Conservation (phyloP, 306 rosid genomes). For the Senna siamea region DNA sequence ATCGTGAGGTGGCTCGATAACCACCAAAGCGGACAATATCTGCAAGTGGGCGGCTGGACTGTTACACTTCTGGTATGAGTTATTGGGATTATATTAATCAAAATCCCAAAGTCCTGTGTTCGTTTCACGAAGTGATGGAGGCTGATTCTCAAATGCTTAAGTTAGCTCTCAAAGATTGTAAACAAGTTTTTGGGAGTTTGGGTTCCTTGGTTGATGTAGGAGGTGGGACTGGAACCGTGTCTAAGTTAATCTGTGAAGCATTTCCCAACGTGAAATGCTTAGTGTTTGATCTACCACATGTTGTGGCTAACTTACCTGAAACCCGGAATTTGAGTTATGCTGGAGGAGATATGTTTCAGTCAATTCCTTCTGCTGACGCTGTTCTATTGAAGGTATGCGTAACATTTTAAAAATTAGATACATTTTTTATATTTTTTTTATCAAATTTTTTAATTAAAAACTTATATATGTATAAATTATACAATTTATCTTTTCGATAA, state of each 20-base stretch:
- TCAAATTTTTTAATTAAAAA: too few species aligned
- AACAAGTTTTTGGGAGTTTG: conserved; percentile 39
- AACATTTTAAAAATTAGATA: background rate
- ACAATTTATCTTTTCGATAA: too few species aligned
- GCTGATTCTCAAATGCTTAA: conserved; percentile 43
- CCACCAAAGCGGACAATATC: too few species aligned
- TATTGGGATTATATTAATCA: background rate
- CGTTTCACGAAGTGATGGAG: conserved; percentile 37
- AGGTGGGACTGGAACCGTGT: conserved; percentile 39
- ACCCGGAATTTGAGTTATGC: conserved; percentile 39
- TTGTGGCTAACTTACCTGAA: conserved; percentile 37
- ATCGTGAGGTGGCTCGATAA: too few species aligned
- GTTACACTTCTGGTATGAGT: conserved; percentile 32
- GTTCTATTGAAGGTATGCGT: conserved; percentile 33
- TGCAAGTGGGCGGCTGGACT: too few species aligned
- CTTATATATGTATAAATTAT: too few species aligned
- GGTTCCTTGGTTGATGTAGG: conserved; percentile 44
- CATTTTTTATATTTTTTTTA: too few species aligned
- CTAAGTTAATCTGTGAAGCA: conserved; percentile 33
- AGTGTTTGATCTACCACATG: conserved; percentile 42
- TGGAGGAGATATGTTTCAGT: conserved; percentile 45
- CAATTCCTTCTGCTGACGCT: conserved; percentile 45
- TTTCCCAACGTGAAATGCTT: conserved; percentile 45
- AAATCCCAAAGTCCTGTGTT: background rate
- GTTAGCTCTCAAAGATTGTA: conserved; percentile 36